Percentiles rank a stretch among this genome's conserved stretches.
These are phyloP conservation scores for Aspergillus diversus DNA, from an alignment of 495 filamentous ascomycete species.

Conservation along the genomic window DNA sequence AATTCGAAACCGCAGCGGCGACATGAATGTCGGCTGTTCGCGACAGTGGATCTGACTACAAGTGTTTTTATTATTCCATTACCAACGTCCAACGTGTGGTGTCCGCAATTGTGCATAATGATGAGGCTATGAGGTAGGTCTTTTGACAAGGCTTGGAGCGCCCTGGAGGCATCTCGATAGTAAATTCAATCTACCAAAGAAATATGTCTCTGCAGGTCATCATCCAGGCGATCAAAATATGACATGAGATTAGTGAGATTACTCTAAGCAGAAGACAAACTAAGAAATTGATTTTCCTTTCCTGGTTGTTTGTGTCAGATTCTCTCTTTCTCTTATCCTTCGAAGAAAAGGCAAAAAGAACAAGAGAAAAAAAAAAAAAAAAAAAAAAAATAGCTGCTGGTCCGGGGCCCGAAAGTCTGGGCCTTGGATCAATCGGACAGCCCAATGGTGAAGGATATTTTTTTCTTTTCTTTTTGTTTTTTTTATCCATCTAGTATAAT, in stretches of 20 bases:
- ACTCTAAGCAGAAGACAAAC: conserved; percentile 3
- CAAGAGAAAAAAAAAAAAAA: neutral
- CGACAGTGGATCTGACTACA: conserved; percentile 13
- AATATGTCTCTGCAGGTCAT: conserved; percentile 24
- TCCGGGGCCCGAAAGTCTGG: conserved; percentile 18
- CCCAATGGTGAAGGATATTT: neutral
- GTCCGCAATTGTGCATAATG: conserved; percentile 1
- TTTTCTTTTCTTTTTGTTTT: conserved; percentile 11
- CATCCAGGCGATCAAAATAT: conserved; percentile 20
- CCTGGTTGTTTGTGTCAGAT: neutral
- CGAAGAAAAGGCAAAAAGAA: neutral
- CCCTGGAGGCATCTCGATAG: conserved; percentile 5
- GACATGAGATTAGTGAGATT: conserved; percentile 14
- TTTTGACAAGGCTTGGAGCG: conserved; percentile 20
- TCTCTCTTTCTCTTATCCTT: conserved; percentile 3
- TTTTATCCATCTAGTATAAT: neutral
- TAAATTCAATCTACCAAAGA: too few relatives aligned
- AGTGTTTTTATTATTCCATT: conserved; percentile 6
- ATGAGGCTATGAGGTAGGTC: conserved; percentile 11
- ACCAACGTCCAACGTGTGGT: neutral
- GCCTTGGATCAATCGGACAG: conserved; percentile 12
- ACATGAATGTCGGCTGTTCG: conserved; percentile 14
- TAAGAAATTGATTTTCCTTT: conserved; percentile 16
- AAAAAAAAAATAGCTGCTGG: neutral
- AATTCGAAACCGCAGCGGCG: conserved; percentile 28